A percentile compares a stretch with the other conserved stretches of the same genome.
These are phyloP conservation scores for Leccinellum rugosiceps DNA, from an alignment of 768 basidiomycete genomes.

Conservation along the genomic window DNA sequence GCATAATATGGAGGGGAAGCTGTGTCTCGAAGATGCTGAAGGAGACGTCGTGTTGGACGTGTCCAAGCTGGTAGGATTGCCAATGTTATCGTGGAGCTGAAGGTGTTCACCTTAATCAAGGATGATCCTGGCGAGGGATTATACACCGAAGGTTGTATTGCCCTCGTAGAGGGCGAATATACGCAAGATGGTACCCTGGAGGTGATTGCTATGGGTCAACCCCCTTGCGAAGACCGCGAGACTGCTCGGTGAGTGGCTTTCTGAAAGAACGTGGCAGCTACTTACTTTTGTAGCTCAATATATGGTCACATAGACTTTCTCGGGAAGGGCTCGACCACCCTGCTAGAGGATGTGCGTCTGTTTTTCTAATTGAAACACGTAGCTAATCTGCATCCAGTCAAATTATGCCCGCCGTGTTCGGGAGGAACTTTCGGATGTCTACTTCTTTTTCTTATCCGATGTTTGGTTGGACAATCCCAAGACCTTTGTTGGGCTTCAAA, in stretches of 20 bases:
- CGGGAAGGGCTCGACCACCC: conserved; percentile 88
- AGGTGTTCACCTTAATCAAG: conserved; percentile 32
- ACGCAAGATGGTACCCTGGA: conserved; percentile 86
- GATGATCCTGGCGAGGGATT: conserved; percentile 93
- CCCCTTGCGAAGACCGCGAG: conserved; percentile 89
- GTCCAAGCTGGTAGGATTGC: conserved; percentile 62
- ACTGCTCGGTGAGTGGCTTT: conserved; percentile 61
- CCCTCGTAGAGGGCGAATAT: conserved; percentile 94
- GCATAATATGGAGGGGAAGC: conserved; percentile 83
- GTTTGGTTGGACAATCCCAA: conserved; percentile 91
- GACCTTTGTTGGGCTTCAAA: conserved; percentile 73
- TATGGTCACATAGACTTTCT: conserved; percentile 97
- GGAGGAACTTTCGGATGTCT: conserved; percentile 69
- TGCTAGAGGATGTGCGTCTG: conserved; percentile 79
- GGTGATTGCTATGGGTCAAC: conserved; percentile 94
- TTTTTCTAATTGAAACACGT: neutral
- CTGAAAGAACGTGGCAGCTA: neutral
- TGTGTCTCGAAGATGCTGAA: conserved; percentile 92
- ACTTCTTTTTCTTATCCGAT: conserved; percentile 94
- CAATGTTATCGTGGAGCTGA: neutral
- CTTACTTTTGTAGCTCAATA: conserved; percentile 59
- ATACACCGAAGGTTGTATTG: conserved; percentile 95
- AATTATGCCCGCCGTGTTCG: conserved; percentile 60
- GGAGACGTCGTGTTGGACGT: conserved; percentile 88
- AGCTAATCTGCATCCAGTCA: conserved; percentile 39